Base-by-base conservation (phyloP, 2,329 filamentous ascomycete species). In the Hypomyces perniciosus region DNA sequence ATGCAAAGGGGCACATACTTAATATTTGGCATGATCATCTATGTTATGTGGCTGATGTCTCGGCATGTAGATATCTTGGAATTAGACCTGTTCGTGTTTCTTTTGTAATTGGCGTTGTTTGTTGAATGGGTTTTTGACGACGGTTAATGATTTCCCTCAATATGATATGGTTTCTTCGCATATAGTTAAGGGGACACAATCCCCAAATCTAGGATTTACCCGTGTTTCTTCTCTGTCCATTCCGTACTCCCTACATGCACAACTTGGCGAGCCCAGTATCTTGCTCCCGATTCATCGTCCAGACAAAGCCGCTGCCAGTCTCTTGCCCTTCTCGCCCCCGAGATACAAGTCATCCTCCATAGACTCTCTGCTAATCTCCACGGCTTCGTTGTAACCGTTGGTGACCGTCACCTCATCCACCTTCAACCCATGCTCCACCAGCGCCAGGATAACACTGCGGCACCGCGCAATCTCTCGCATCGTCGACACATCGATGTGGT, bases 371-470 rank as follows among this genome's bases (percentile, higher is more conserved):
- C 82, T 84, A 63, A 92, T 74, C 61, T 95, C 88, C 2, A 95
- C 74, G 30, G 88, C 88, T 56, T 86, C 87, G 48, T 86, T 82
- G 65, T 97, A 99, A 0, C 87, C 90, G 61, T 77, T 83, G 60
- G 83, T 85, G 26, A 97, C 86, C 66, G 84, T 91, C 40, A 93
- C 89, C 71, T 97, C 92, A 60, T 97, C 93, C 29, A 99, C 90
- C 52, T 84, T 82, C 40, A 93, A 72, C 0, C 89, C 88, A 41
- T 86, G 83, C 65, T 95, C 86, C 2, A 95, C 88, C 53, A 99
- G 72, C 1, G 90, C 86, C 51, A 84, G 80, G 50, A 99, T 86
- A 51, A 93, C 87, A 26, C 88, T 88, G 34, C 86, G 79, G 42
- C 97, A 77, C 53, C 91, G 78, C 12, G 89, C 84, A 68, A 99